Base-by-base conservation (phyloP, 2,329 filamentous ascomycete species). In the Xylaria polymorpha region DNA sequence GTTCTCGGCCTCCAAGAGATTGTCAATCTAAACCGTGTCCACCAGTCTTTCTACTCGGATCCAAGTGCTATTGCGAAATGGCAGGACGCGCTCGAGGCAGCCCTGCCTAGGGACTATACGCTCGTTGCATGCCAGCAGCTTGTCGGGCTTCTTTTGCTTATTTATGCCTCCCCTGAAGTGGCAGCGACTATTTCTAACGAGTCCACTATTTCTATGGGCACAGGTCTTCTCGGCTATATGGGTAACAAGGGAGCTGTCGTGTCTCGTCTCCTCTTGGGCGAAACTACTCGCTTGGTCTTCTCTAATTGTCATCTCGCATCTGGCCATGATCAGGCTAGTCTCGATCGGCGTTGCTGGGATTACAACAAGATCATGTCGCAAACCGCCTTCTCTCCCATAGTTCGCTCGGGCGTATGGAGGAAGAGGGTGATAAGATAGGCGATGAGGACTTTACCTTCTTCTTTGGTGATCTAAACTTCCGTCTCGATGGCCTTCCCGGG, bases 401-500 rank as follows among this genome's bases (percentile, higher is more conserved):
- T 84, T 46, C 87, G 91, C 67, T 83, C 86, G 0, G 90, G 92
- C 9, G 88, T 91, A 82, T 87, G 1, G 85, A 90, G 44, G 89
- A 90, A n/a, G 88, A 91, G 25, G 83, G 85, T 0, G 89, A 92
- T 61, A 87, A 84, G 43, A 91, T 99, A 72, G 94, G 93, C 0
- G 92, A 97, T 46, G 95, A 97, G 73, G 96, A 99, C 77, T 94
- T 98, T 81, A 90, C 91, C 0, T 98, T 99, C 77, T 98, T 95
- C 94, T 93, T 97, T 76, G 96, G 96, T 7, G 96, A 99, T 79
- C 85, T 99, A 50, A 99, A 99, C 79, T 99, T 98, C 77, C 89
- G 96, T 39, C 85, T 99, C 0, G 93, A 97, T 60, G 93, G 91
- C 53, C 87, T 98, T 58, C 93, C 95, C 0, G 94, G 94, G 0